Evolutionary conservation across 176 grass and related monocot genomes (phyloP).

Genomic region (Cenchrus fungigraminus): DNA sequence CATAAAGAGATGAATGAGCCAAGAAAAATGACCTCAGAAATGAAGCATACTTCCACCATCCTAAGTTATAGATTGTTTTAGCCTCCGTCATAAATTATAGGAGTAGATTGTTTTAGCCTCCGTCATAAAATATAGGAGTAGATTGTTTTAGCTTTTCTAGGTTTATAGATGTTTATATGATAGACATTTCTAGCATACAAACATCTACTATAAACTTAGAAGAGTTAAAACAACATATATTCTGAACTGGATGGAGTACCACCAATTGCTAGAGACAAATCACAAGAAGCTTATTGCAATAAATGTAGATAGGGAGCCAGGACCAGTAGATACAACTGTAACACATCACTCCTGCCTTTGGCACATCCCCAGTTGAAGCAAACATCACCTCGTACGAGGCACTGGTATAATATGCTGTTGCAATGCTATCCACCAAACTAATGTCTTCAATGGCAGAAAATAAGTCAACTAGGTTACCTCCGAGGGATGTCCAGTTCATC

Average conservation of each 20-base stretch:
- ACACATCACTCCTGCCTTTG: not conserved
- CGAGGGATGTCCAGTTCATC: slow-evolving; percentile 18
- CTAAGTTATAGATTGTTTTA: too few species aligned
- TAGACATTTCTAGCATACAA: too few species aligned
- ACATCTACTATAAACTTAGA: too few species aligned
- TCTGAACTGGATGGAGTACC: too few species aligned
- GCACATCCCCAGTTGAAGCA: slow-evolving; percentile 5
- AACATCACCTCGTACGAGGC: not conserved
- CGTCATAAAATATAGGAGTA: too few species aligned
- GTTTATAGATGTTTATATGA: too few species aligned
- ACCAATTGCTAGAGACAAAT: not conserved
- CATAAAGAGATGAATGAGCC: not conserved
- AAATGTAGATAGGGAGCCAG: not conserved
- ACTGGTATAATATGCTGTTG: not conserved
- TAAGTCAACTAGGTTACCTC: slow-evolving; percentile 33
- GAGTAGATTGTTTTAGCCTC: too few species aligned
- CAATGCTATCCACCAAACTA: not conserved
- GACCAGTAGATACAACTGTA: not conserved
- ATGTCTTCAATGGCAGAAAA: slow-evolving; percentile 24
- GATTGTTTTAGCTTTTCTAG: too few species aligned
- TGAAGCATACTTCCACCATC: not conserved
- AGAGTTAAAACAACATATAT: too few species aligned
- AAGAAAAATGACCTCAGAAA: not conserved
- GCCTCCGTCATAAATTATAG: too few species aligned
- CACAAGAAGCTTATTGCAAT: not conserved